Conservation (phyloP, 805 yeast genomes). For the Candida cerambycidarum region DNA sequence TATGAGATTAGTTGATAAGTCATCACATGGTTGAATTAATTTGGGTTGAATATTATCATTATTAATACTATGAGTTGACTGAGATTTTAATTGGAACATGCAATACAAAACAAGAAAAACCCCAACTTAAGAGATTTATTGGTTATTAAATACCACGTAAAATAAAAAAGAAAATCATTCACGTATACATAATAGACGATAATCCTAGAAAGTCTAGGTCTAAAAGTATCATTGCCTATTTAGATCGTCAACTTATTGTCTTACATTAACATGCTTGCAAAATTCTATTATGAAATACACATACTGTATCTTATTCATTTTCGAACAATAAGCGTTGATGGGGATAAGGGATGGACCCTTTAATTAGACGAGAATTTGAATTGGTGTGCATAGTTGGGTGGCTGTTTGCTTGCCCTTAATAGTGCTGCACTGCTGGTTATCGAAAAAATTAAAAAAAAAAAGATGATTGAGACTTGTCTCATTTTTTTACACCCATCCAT, state of each 20-base stretch:
- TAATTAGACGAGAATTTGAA: constrained; percentile 4
- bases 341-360: constrained; percentile 4
- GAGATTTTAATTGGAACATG: constrained; percentile 14
- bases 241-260: background rate
- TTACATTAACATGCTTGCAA: background rate
- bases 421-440: background rate
- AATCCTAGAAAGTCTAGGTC: background rate
- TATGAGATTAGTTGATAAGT: constrained; percentile 11
- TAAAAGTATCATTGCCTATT: background rate
- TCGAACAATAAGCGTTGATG: background rate
- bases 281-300: constrained; percentile 5
- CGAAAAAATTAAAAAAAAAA: background rate
- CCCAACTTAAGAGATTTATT: background rate
- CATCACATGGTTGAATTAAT: constrained; percentile 10
- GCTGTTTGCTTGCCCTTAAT: background rate
- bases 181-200: constrained; percentile 1
- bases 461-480: background rate
- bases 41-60: constrained; percentile 16
- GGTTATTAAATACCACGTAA: background rate
- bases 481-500: constrained; percentile 1
- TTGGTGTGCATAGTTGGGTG: background rate
- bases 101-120: background rate
- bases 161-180: background rate
- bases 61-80: constrained; percentile 14
- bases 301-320: background rate